A percentile compares a stretch with the other conserved stretches of the same genome.
Conservation (phyloP, 2,329 filamentous ascomycete genomes). For the Talaromyces sp. region DNA sequence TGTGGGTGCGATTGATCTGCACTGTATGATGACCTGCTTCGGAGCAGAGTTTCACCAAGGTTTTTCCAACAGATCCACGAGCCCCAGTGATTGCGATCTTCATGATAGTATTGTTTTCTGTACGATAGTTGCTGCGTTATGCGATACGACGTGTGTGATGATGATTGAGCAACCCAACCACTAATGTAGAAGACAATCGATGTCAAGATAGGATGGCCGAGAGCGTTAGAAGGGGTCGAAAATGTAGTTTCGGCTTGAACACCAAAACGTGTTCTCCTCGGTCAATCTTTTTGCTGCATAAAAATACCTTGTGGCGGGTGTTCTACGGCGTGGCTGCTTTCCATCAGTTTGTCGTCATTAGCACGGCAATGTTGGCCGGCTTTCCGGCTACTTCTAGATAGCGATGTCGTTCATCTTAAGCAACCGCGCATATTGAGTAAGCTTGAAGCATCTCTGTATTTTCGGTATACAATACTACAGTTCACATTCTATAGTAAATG, state of each 20-base stretch:
- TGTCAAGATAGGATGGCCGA: not conserved
- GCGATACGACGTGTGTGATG: not conserved
- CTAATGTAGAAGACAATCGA: not conserved
- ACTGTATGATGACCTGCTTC: conserved; percentile 33
- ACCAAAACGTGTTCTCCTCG: not conserved
- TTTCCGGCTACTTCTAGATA: not conserved
- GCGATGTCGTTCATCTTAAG: not conserved
- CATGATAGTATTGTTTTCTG: conserved; percentile 21
- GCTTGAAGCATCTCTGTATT: not conserved
- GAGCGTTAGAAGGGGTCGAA: not conserved
- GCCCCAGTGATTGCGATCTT: conserved; percentile 43
- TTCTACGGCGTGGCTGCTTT: not conserved
- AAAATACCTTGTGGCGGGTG: not conserved
- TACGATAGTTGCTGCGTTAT: not conserved
- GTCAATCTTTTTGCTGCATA: conserved; percentile 22
- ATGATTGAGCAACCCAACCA: not conserved
- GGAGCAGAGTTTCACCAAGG: conserved; percentile 30
- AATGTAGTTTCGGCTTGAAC: not conserved
- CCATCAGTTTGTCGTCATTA: conserved; percentile 11
- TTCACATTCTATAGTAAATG: not conserved
- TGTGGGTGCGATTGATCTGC: conserved; percentile 33
- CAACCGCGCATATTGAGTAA: too few relatives aligned
- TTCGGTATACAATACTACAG: not conserved
- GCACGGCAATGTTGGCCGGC: not conserved
- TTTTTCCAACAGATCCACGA: conserved; percentile 33